These are phyloP conservation scores for Lanzia echinophila DNA, from an alignment of 2,329 filamentous ascomycete species.

Conservation along the genomic window DNA sequence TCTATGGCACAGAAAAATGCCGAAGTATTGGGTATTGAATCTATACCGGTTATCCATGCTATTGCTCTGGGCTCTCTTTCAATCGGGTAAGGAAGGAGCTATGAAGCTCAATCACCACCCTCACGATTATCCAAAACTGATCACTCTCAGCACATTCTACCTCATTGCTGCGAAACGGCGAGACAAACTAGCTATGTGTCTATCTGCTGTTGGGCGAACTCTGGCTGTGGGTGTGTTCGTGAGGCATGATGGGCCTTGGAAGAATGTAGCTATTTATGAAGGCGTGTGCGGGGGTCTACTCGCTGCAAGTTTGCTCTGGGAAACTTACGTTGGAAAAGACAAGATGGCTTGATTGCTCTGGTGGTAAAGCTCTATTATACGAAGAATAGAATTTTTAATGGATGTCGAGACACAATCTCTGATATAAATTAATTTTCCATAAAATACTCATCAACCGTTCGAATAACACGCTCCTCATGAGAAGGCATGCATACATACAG, in stretches of 20 bases:
- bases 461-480: too few relatives aligned
- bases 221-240: neutral
- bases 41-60: neutral
- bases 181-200: neutral
- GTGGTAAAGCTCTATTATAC: too few relatives aligned
- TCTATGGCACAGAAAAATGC: neutral
- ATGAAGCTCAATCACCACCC: neutral
- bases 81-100: neutral
- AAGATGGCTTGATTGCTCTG: neutral
- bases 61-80: neutral
- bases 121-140: neutral
- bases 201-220: neutral
- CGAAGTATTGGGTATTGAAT: constrained; percentile 1
- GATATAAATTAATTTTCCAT: too few relatives aligned
- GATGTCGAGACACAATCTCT: too few relatives aligned
- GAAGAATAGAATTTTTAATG: too few relatives aligned
- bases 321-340: too few relatives aligned
- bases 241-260: neutral
- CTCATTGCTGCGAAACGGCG: neutral
- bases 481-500: too few relatives aligned
- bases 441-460: too few relatives aligned
- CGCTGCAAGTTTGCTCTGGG: neutral
- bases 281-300: neutral
- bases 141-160: neutral
- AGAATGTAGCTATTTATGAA: neutral